These are phyloP conservation scores for Trichophyton rubrum DNA, from an alignment of 2,329 filamentous ascomycete species.

Conservation along the genomic window DNA sequence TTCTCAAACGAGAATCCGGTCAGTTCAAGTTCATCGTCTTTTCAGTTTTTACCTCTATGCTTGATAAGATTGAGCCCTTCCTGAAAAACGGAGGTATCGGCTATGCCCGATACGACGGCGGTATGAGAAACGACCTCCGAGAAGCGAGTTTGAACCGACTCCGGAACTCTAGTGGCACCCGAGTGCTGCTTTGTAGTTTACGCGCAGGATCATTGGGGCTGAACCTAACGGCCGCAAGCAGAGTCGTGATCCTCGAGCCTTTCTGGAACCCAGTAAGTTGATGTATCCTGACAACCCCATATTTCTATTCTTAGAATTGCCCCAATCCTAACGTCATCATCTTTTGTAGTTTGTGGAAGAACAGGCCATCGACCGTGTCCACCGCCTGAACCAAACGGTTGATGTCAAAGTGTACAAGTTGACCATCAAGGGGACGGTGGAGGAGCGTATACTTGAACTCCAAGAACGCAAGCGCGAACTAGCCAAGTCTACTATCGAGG, in stretches of 20 bases:
- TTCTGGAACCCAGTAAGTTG: conserved; percentile 89
- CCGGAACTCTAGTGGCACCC: conserved; percentile 59
- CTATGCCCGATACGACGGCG: conserved; percentile 84
- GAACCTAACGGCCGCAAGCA: conserved; percentile 84
- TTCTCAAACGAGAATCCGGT: conserved; percentile 63
- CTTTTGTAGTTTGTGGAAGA: conserved; percentile 77
- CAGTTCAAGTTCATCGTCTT: conserved; percentile 97
- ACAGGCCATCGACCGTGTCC: conserved; percentile 95
- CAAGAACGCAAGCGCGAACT: conserved; percentile 89
- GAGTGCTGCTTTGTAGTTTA: conserved; percentile 81
- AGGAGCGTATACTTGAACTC: conserved; percentile 86
- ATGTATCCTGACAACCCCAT: neutral
- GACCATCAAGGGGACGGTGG: conserved; percentile 73
- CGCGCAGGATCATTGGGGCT: conserved; percentile 88
- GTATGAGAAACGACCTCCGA: conserved; percentile 85
- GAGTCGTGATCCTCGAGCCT: conserved; percentile 89
- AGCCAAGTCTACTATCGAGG: conserved; percentile 82
- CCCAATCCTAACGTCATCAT: neutral
- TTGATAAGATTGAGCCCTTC: conserved; percentile 91
- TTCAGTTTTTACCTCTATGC: conserved; percentile 96
- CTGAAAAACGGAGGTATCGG: conserved; percentile 59
- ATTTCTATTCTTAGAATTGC: neutral
- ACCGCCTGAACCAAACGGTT: conserved; percentile 91
- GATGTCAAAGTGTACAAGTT: conserved; percentile 94
- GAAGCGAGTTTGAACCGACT: conserved; percentile 73